Evolutionary conservation across 2,329 filamentous ascomycete genomes (phyloP), one percentile per base, ranked within the genome.

Genomic region (Fusarium sp.): DNA sequence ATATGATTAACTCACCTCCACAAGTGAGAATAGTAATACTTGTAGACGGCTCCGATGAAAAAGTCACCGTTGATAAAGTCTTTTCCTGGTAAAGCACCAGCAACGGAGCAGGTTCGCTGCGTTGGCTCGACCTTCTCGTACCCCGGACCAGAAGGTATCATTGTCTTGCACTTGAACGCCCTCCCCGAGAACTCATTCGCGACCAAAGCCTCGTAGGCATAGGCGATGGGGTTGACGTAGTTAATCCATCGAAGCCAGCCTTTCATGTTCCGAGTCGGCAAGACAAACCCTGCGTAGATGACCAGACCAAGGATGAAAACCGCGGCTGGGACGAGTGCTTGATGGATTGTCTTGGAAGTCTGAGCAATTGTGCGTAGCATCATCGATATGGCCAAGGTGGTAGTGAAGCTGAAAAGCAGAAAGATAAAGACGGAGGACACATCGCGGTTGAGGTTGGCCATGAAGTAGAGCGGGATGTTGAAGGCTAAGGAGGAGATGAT

Each of bases 191-290:
- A 86, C 65, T 91, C 89, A 72, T 90, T 91, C 47, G 85, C 79
- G 82, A 89, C 84, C 11, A 90, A 77, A 3, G 83, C 80, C 66
- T 91, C 88, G 68, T 91, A 91, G 0, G 82, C 87, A 60, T 91
- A 91, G 4, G 82, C 84, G n/a, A 90, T 83, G 3, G 88, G 74
- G 50, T 86, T 87, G 58, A 91, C 86, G 87, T 89, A 91, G 31
- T 85, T 80, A n/a, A 86, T 84, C 88, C 88, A 91, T 4, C 85
- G 83, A 11, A 87, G 33, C 73, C 72, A 71, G 6, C 42, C 20
- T 7, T 72, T 81, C 86, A 88, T 91, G 72, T 89, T 72, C n/a
- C 66, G 58, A 0, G 69, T 67, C 0, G 74, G 73, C 17, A 81
- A 76, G 4, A 79, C 74, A 62, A 88, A 85, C 56, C 83, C 86